phyloP scores from a whole-genome alignment of 192 early-diverging fungal species.

The Umbelopsis vinacea region DNA sequence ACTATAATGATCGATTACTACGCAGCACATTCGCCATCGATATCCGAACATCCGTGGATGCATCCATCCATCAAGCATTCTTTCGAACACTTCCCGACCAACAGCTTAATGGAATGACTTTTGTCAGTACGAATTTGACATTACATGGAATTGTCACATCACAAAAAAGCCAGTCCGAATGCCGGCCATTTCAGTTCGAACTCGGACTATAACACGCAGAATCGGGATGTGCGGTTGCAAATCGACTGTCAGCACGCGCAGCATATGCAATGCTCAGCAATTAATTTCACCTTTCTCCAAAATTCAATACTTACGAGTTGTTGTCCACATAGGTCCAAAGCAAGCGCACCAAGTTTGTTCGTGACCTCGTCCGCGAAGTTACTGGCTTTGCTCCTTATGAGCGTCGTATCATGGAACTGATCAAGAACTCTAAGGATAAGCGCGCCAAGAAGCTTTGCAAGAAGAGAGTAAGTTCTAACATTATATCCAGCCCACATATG shows the following conservation, averaged over 20 bases:
- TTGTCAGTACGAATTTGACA: too few species aligned
- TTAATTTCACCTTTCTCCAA: too few species aligned
- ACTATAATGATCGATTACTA: neutral
- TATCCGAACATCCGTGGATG: neutral
- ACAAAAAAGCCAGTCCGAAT: too few species aligned
- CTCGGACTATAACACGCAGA: too few species aligned
- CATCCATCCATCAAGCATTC: neutral
- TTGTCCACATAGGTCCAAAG: slow-evolving; percentile 4
- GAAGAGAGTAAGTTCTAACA: slow-evolving; percentile 70
- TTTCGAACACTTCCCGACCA: too few species aligned
- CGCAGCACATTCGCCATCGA: neutral
- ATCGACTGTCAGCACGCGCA: too few species aligned
- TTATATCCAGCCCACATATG: neutral
- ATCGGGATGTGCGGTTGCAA: too few species aligned
- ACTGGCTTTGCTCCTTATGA: slow-evolving; percentile 97
- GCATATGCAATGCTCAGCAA: too few species aligned
- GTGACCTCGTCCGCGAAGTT: slow-evolving; percentile 94
- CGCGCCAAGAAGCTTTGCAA: slow-evolving; percentile 98
- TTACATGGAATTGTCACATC: too few species aligned
- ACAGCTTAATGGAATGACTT: too few species aligned
- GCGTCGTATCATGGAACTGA: slow-evolving; percentile 98
- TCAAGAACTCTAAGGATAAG: slow-evolving; percentile 99
- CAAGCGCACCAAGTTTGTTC: slow-evolving; percentile 90
- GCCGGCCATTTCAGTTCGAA: too few species aligned
- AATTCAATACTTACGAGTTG: too few species aligned